Conservation (phyloP, 148 eudicot species). For the Tetragonia tetragonoides region DNA sequence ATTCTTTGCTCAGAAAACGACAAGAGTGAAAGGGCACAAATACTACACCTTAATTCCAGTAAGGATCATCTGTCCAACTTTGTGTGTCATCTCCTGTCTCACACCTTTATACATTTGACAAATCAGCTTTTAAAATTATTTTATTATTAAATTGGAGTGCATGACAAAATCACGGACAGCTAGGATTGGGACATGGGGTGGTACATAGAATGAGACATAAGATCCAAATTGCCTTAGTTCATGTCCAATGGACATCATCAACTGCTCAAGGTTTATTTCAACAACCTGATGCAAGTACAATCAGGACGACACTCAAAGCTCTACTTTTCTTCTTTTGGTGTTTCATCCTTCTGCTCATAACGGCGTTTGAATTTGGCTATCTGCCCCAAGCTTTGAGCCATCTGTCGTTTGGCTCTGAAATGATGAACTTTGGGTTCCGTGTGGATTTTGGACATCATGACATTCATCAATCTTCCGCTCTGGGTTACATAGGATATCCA, state of each 20-base stretch:
- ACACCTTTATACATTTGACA: too few species aligned
- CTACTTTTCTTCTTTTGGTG: constrained; percentile 40
- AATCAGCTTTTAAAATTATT: too few species aligned
- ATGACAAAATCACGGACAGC: too few species aligned
- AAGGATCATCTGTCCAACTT: too few species aligned
- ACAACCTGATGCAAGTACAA: background rate
- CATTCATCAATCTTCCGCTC: constrained; percentile 59
- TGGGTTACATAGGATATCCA: constrained; percentile 73
- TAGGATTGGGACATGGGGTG: too few species aligned
- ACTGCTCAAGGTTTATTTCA: constrained; percentile 7
- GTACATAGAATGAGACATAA: too few species aligned
- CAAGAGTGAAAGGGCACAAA: too few species aligned
- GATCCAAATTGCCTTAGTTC: background rate
- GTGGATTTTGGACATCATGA: constrained; percentile 86
- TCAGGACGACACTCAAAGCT: background rate
- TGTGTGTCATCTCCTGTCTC: too few species aligned
- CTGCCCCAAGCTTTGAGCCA: constrained; percentile 74
- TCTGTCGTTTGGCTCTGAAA: constrained; percentile 69
- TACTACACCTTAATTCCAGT: too few species aligned
- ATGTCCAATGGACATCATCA: background rate
- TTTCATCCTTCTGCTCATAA: constrained; percentile 49
- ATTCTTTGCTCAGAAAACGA: background rate
- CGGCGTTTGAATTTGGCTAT: constrained; percentile 82
- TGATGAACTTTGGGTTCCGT: constrained; percentile 80
- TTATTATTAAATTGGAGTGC: too few species aligned